These are phyloP conservation scores for Termitomyces bulborhizus DNA, from an alignment of 768 basidiomycete genomes.

Conservation along the genomic window DNA sequence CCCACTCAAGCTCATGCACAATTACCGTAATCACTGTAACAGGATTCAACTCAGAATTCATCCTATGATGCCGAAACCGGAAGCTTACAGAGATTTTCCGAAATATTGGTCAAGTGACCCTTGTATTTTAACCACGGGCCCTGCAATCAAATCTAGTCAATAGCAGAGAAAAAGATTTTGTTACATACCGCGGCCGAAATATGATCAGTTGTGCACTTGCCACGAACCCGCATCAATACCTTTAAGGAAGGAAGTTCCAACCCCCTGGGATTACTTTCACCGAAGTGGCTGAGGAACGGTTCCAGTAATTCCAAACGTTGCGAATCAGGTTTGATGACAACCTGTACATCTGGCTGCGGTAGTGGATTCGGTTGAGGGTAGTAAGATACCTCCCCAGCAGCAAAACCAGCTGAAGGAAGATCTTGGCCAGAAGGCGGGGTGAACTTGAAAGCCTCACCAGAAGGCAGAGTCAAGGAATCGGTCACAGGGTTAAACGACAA, in stretches of 20 bases:
- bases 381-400: constrained; percentile 63
- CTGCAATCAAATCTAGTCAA: constrained; percentile 27
- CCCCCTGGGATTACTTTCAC: constrained; percentile 38
- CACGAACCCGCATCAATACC: constrained; percentile 85
- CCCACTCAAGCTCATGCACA: not conserved
- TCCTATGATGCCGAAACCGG: not conserved
- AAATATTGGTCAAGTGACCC: constrained; percentile 93
- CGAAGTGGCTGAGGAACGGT: constrained; percentile 81
- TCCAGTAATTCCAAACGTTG: constrained; percentile 82
- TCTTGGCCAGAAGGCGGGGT: constrained; percentile 77
- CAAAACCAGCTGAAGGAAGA: constrained; percentile 80
- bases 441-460: constrained; percentile 82
- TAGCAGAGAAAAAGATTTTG: not conserved
- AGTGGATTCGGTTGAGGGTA: constrained; percentile 71
- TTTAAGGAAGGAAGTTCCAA: constrained; percentile 78
- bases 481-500: constrained; percentile 91
- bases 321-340: constrained; percentile 73
- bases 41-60: not conserved
- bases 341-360: constrained; percentile 69
- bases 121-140: constrained; percentile 99
- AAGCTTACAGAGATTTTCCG: constrained; percentile 83
- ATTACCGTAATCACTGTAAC: constrained; percentile 74
- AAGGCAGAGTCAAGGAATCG: constrained; percentile 59
- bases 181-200: constrained; percentile 85
- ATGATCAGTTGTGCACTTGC: constrained; percentile 99